Evolutionary conservation across 768 basidiomycete genomes (phyloP).

Genomic region (Cystobasidiopsis lactophilus): DNA sequence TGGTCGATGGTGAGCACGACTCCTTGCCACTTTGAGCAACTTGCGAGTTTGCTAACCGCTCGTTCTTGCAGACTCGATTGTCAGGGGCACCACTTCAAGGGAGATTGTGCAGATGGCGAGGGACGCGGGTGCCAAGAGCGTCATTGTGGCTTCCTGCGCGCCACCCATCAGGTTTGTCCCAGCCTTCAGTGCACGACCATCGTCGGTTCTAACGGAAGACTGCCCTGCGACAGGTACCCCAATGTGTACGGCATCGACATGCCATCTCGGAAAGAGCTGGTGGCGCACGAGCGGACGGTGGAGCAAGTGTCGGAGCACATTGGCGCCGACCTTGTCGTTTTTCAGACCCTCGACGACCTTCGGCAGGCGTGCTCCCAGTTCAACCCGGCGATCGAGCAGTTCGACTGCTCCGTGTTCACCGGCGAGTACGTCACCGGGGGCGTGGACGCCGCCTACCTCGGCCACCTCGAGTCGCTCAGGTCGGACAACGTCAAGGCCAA

Average conservation of each 20-base stretch:
- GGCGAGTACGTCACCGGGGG: slow-evolving; percentile 92
- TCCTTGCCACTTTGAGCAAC: background rate
- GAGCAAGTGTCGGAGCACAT: slow-evolving; percentile 55
- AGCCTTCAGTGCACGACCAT: background rate
- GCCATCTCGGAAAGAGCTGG: slow-evolving; percentile 84
- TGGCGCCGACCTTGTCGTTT: slow-evolving; percentile 87
- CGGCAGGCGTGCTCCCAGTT: slow-evolving; percentile 54
- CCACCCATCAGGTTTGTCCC: slow-evolving; percentile 62
- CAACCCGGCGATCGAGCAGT: slow-evolving; percentile 49
- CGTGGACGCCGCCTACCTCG: slow-evolving; percentile 61
- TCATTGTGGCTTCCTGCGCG: slow-evolving; percentile 88
- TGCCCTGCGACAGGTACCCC: slow-evolving; percentile 38
- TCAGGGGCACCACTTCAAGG: slow-evolving; percentile 91
- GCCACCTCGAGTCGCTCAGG: slow-evolving; percentile 47
- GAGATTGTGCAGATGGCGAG: slow-evolving; percentile 99
- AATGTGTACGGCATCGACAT: slow-evolving; percentile 99
- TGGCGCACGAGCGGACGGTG: slow-evolving; percentile 54
- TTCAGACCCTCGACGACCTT: slow-evolving; percentile 76
- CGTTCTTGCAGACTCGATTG: slow-evolving; percentile 59
- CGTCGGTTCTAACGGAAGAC: background rate
- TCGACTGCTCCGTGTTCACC: slow-evolving; percentile 96
- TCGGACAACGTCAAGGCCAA: slow-evolving; percentile 60
- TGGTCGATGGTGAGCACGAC: slow-evolving; percentile 64
- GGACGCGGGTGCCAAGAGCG: slow-evolving; percentile 88
- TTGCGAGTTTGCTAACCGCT: background rate